These are phyloP conservation scores for Ceratobasidium papillatum DNA, from an alignment of 1,284 basidiomycete genomes.

Conservation along the genomic window DNA sequence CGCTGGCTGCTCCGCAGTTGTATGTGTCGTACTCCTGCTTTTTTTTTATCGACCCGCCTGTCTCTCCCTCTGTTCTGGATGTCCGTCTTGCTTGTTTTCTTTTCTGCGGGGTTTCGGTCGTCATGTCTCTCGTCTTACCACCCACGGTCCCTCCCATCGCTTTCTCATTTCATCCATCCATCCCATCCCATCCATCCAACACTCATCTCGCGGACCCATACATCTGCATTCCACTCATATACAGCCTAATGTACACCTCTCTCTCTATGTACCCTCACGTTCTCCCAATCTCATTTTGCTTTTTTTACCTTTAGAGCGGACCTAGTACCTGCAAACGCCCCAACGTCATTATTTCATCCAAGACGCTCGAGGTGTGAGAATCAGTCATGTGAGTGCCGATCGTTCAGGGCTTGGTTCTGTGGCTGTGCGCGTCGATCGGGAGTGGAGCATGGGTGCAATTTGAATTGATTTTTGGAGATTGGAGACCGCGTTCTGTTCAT, in stretches of 20 bases:
- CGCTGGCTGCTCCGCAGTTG: conserved; percentile 7
- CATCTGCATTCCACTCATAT: conserved; percentile 3
- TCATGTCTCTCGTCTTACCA: conserved; percentile 12
- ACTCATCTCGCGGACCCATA: conserved; percentile 21
- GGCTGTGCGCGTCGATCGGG: conserved; percentile 2
- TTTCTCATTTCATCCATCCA: background rate
- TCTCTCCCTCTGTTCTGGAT: conserved; percentile 2
- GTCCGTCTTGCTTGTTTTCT: background rate
- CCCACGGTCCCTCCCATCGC: conserved; percentile 14
- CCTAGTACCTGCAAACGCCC: background rate
- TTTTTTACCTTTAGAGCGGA: background rate
- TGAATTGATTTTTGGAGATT: background rate
- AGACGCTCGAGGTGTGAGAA: conserved; percentile 1
- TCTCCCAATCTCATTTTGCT: background rate
- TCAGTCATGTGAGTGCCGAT: conserved; percentile 8
- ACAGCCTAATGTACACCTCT: conserved; percentile 10
- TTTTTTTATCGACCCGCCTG: background rate
- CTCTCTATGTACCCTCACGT: conserved; percentile 3
- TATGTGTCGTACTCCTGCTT: conserved; percentile 24
- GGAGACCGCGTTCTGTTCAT: background rate
- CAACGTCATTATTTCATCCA: conserved; percentile 23
- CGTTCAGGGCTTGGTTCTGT: background rate
- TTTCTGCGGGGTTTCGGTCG: conserved; percentile 15
- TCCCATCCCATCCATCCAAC: too few species aligned
- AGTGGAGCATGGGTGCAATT: background rate